These are phyloP conservation scores for Fusarium brevicatenulatum DNA, from an alignment of 2,329 filamentous ascomycete genomes.

Conservation along the genomic window DNA sequence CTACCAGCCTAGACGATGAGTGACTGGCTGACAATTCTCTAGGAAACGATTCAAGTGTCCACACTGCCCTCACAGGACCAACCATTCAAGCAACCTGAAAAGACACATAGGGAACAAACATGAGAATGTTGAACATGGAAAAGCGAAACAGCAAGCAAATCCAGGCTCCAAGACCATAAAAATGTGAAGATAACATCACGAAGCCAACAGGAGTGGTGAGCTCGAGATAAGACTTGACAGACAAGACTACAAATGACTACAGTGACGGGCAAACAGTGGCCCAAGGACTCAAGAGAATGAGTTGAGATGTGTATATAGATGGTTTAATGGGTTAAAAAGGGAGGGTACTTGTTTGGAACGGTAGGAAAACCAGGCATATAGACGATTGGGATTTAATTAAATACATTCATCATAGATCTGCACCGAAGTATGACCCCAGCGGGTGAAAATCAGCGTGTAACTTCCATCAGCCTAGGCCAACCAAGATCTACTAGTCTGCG, in stretches of 20 bases:
- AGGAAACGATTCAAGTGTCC: background rate
- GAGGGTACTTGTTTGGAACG: background rate
- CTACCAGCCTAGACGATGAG: background rate
- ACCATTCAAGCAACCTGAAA: background rate
- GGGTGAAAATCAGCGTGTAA: background rate
- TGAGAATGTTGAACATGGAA: background rate
- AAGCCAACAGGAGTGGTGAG: background rate
- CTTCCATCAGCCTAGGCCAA: background rate
- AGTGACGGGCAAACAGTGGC: background rate
- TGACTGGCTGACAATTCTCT: background rate
- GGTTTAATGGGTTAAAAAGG: background rate
- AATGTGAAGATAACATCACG: background rate
- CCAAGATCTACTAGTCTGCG: background rate
- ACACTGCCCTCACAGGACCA: background rate
- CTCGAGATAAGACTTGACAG: background rate
- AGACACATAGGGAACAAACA: background rate
- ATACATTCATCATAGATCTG: background rate
- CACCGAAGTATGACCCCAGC: background rate
- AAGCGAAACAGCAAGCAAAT: too few relatives aligned
- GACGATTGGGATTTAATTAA: background rate
- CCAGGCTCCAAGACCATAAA: background rate
- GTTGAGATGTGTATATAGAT: background rate
- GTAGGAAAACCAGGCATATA: background rate
- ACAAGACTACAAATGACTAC: background rate
- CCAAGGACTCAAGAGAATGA: background rate